Percentiles rank a stretch among this genome's conserved stretches.
Conservation (phyloP, 78 protist species). For the Pigoraptor vietnamica region DNA sequence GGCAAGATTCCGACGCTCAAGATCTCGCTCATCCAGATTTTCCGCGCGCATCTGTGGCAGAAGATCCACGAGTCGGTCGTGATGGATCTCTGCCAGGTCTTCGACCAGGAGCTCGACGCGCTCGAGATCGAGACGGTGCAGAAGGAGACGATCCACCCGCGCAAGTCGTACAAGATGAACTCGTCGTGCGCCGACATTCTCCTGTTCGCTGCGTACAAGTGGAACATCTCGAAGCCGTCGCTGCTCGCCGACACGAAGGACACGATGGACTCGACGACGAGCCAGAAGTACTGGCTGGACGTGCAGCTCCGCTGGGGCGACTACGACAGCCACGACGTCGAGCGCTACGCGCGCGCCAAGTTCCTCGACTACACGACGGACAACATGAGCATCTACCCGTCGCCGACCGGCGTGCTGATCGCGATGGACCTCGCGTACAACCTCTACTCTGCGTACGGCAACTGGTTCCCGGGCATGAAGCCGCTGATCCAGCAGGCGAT, state of each 20-base stretch:
- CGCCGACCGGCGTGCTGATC: conserved; percentile 94
- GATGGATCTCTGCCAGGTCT: conserved; percentile 84
- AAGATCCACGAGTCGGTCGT: conserved; percentile 97
- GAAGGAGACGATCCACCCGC: conserved; percentile 99
- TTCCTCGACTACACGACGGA: conserved; percentile 98
- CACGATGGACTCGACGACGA: conserved; percentile 67
- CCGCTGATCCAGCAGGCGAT: conserved; percentile 91
- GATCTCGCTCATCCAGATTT: conserved; percentile 97
- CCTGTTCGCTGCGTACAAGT: conserved; percentile 93
- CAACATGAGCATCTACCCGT: conserved; percentile 96
- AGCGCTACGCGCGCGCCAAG: conserved; percentile 92
- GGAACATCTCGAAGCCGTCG: conserved; percentile 98
- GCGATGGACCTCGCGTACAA: conserved; percentile 99
- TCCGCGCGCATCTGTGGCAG: conserved; percentile 99
- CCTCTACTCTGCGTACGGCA: conserved; percentile 90
- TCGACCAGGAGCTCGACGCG: conserved; percentile 95
- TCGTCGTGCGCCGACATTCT: conserved; percentile 95
- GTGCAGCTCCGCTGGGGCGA: conserved; percentile 99
- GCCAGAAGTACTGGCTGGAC: conserved; percentile 98
- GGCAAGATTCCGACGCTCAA: conserved; percentile 99
- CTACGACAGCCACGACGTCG: conserved; percentile 60
- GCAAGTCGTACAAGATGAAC: conserved; percentile 99
- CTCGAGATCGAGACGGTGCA: conserved; percentile 97
- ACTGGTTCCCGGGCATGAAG: conserved; percentile 97
- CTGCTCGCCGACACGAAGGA: conserved; percentile 87